phyloP scores from a whole-genome alignment of 331 rosid genomes.

The Pyracantha coccinea region DNA sequence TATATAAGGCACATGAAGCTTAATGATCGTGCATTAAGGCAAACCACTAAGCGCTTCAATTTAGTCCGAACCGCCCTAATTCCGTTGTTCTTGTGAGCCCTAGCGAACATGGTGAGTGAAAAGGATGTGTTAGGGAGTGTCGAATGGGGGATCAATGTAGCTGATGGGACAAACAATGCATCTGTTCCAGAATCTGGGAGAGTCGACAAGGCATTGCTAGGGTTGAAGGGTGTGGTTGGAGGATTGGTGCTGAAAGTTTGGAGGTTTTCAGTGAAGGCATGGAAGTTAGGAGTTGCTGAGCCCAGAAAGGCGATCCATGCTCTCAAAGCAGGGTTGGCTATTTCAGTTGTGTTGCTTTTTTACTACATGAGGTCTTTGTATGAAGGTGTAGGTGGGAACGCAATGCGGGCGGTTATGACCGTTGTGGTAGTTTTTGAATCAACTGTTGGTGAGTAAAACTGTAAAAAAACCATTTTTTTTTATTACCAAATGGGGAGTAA shows the following conservation, averaged over 20 bases:
- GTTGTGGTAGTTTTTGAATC: constrained; percentile 66
- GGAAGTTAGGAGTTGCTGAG: constrained; percentile 15
- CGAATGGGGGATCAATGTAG: constrained; percentile 14
- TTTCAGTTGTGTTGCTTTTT: constrained; percentile 39
- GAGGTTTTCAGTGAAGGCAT: constrained; percentile 17
- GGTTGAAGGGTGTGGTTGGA: neutral
- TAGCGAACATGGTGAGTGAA: neutral
- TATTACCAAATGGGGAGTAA: neutral
- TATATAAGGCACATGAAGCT: neutral
- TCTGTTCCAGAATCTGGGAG: neutral
- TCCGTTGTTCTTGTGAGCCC: neutral
- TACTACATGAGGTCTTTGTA: constrained; percentile 70
- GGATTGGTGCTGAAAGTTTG: constrained; percentile 1
- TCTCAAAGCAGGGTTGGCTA: constrained; percentile 21
- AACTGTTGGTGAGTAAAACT: constrained; percentile 37
- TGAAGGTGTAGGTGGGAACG: constrained; percentile 69
- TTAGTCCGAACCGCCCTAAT: neutral
- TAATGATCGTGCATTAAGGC: neutral
- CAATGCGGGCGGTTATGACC: constrained; percentile 83
- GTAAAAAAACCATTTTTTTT: neutral
- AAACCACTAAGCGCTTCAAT: neutral
- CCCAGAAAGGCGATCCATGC: constrained; percentile 22
- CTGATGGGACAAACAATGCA: neutral
- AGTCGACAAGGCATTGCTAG: neutral
- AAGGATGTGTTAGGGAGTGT: neutral